Base-by-base conservation (phyloP, 177 flowering plant species). In the Vitis hybrid region DNA sequence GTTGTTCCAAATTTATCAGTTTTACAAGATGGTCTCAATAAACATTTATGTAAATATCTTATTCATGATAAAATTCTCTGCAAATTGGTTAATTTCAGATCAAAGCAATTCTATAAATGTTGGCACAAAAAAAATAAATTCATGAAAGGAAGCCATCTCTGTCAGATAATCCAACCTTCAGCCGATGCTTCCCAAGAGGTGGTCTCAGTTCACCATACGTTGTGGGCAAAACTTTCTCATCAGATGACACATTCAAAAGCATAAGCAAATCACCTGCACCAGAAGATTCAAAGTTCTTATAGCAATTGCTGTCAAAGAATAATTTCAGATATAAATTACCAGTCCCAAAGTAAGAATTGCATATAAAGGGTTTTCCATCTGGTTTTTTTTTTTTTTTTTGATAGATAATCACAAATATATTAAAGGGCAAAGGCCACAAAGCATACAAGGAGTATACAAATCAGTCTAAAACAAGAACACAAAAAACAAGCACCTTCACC, bases 121-220 rank as follows among this genome's bases (percentile, higher is more conserved):
- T 56, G 1, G 15, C n/a, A 31, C 6, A 49, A 12, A 3, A 29
- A 65, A 50, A 14, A 7, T 39, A 12, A 22, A 22, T 26, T 26
- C 29, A 31, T 51, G 56, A 50, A 15, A n/a, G 8, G 48, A 5
- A 15, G 49, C 19, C 9, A 50, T 7, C 51, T 2, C 33, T 39
- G 49, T 58, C 62, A 51, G 16, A 53, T 50, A 48, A 48, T 56
- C 51, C 56, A 69, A 89, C 97, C 97, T 92, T 92, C 52, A 92
- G 67, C 3, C 96, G 94, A 79, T 90, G 90, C 75, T 86, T 90
- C 49, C 97, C 97, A 45, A 92, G 89, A 70, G 97, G 97, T 39
- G 97, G 97, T 78, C 76, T 87, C 19, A 92, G 73, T 74, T 89
- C 89, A 57, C 97, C 97, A 83, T 88, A 92, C 13, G 96, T 86